Conservation (phyloP, 768 basidiomycete genomes). For the Amanita fuliginea region DNA sequence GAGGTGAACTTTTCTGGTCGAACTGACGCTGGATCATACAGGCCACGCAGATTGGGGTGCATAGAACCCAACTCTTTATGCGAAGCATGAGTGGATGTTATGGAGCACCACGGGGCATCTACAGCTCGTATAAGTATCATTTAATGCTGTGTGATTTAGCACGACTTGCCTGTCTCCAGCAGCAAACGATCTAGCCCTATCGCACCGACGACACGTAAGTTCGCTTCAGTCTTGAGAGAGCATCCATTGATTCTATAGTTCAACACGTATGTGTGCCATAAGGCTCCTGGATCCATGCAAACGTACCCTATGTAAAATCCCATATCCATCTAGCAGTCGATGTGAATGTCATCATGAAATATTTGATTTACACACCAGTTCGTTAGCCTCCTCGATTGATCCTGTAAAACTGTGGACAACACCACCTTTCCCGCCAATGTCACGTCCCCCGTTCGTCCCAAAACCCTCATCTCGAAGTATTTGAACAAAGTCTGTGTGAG, state of each 20-base stretch:
- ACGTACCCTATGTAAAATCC: slow-evolving; percentile 56
- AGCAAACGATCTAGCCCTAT: slow-evolving; percentile 53
- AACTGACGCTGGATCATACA: slow-evolving; percentile 40
- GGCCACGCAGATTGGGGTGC: slow-evolving; percentile 29
- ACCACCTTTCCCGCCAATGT: slow-evolving; percentile 52
- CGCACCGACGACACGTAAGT: slow-evolving; percentile 39
- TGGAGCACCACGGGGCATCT: slow-evolving; percentile 71
- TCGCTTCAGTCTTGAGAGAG: slow-evolving; percentile 61
- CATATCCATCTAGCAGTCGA: slow-evolving; percentile 47
- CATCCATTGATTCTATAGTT: slow-evolving; percentile 49
- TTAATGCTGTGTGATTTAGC: background rate
- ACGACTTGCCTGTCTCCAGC: slow-evolving; percentile 58
- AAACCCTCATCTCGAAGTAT: slow-evolving; percentile 62
- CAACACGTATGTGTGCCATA: slow-evolving; percentile 17
- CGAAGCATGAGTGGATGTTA: slow-evolving; percentile 57
- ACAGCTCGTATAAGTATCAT: background rate
- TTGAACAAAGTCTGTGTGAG: slow-evolving; percentile 55
- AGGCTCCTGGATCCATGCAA: background rate
- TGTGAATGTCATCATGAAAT: background rate
- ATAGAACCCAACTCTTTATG: slow-evolving; percentile 35
- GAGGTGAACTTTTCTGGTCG: slow-evolving; percentile 47
- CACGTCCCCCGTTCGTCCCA: slow-evolving; percentile 39
- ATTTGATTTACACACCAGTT: slow-evolving; percentile 37
- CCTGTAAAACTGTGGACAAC: slow-evolving; percentile 85
- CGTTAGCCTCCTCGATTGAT: slow-evolving; percentile 43